Percentiles rank a stretch among this genome's conserved stretches.
phyloP scores from a whole-genome alignment of 2,329 filamentous ascomycete species.

The Diaporthe helianthi region DNA sequence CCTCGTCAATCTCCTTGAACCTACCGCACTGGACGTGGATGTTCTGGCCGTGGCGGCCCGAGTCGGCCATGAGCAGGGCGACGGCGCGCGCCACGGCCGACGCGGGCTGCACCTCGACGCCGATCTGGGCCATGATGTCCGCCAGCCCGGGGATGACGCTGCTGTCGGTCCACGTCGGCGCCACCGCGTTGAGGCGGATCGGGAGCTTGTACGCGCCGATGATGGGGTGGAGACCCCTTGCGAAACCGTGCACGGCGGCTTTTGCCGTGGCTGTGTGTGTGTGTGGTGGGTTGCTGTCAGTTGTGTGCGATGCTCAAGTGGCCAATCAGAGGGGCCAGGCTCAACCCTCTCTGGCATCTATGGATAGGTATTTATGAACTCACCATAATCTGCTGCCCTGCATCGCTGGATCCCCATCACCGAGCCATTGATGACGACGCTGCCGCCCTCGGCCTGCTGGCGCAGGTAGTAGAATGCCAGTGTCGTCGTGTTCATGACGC shows the following conservation, averaged over 20 bases:
- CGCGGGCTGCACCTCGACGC: slow-evolving; percentile 52
- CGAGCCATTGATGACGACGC: slow-evolving; percentile 61
- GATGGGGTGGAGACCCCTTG: slow-evolving; percentile 53
- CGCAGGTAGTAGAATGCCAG: slow-evolving; percentile 59
- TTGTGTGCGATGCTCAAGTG: slow-evolving; percentile 32
- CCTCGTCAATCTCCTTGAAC: slow-evolving; percentile 61
- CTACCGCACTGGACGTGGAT: slow-evolving; percentile 58
- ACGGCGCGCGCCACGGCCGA: slow-evolving; percentile 56
- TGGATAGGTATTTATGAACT: no score
- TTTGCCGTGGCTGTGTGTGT: slow-evolving; percentile 55
- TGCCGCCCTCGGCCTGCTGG: slow-evolving; percentile 54
- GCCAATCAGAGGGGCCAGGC: no score
- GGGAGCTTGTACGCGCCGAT: slow-evolving; percentile 48
- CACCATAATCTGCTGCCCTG: slow-evolving; percentile 58
- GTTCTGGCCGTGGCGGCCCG: slow-evolving; percentile 55
- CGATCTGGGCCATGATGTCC: slow-evolving; percentile 46
- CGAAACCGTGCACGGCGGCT: slow-evolving; percentile 61
- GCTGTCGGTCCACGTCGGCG: slow-evolving; percentile 62
- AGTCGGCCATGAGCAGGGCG: slow-evolving; percentile 57
- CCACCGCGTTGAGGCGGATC: slow-evolving; percentile 62
- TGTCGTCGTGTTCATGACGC: slow-evolving; percentile 56
- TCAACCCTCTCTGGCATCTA: no score
- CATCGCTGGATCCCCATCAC: slow-evolving; percentile 58
- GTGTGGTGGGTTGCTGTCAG: neutral
- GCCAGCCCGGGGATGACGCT: slow-evolving; percentile 51